Percentiles rank a stretch among this genome's conserved stretches.
Conservation (phyloP, 768 basidiomycete genomes). For the Fomitopsis serialis region DNA sequence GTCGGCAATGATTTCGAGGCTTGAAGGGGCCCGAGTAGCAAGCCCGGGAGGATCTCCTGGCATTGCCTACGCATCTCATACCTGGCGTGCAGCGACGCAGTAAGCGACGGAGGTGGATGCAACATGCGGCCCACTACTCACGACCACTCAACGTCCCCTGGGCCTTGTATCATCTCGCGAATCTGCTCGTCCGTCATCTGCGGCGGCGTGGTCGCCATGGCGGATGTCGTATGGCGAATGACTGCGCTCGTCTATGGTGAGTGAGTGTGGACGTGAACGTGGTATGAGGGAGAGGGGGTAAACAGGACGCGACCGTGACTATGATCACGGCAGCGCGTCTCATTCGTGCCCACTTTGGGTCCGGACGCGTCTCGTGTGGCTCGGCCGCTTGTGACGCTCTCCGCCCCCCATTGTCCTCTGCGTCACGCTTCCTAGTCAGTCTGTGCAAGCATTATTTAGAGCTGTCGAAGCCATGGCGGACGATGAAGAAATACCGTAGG, state of each 20-base stretch:
- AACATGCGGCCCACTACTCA: slow-evolving; percentile 25
- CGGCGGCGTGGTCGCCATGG: background rate
- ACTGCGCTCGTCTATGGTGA: background rate
- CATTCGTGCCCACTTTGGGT: background rate
- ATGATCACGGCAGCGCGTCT: background rate
- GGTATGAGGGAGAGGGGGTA: background rate
- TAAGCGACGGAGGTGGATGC: background rate
- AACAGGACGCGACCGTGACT: background rate
- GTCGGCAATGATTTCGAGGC: slow-evolving; percentile 79
- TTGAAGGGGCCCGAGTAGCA: slow-evolving; percentile 83
- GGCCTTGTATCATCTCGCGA: slow-evolving; percentile 66
- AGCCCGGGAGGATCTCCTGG: slow-evolving; percentile 82
- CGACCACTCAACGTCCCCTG: slow-evolving; percentile 84
- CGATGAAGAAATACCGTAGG: slow-evolving; percentile 60
- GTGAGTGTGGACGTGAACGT: background rate
- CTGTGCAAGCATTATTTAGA: no score
- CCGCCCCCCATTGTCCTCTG: background rate
- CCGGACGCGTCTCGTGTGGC: background rate
- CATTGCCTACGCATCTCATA: slow-evolving; percentile 97
- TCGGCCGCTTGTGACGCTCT: background rate
- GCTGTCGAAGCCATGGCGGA: no score
- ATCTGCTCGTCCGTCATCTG: slow-evolving; percentile 30
- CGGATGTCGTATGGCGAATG: background rate
- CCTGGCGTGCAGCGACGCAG: slow-evolving; percentile 28
- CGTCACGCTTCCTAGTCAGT: background rate